These are phyloP conservation scores for Maudiozyma serrabonitensis DNA, from an alignment of 805 yeast species.

Conservation along the genomic window DNA sequence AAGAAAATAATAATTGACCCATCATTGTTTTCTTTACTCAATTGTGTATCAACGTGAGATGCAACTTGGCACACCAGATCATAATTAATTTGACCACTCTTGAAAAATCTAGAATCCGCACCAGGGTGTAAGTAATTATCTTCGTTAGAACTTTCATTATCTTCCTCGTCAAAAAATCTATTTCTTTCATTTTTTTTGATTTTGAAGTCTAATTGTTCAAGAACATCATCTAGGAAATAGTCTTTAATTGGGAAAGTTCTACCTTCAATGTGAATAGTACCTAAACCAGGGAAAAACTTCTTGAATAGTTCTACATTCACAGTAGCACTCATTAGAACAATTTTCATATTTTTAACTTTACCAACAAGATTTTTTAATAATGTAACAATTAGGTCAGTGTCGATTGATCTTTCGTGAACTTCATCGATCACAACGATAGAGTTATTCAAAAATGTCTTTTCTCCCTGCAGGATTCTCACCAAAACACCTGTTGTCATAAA, in stretches of 20 bases:
- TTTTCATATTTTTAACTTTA: slow-evolving; percentile 41
- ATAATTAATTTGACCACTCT: slow-evolving; percentile 61
- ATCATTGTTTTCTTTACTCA: slow-evolving; percentile 32
- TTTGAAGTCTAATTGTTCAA: slow-evolving; percentile 48
- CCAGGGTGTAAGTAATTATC: slow-evolving; percentile 43
- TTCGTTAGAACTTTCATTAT: slow-evolving; percentile 11
- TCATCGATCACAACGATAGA: slow-evolving; percentile 79
- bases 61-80: slow-evolving; percentile 57
- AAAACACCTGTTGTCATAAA: slow-evolving; percentile 92
- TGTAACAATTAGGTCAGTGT: slow-evolving; percentile 75
- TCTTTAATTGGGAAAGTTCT: slow-evolving; percentile 88
- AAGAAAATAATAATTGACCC: slow-evolving; percentile 81
- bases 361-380: slow-evolving; percentile 54
- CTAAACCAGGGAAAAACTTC: slow-evolving; percentile 49
- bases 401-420: slow-evolving; percentile 93
- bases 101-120: slow-evolving; percentile 58
- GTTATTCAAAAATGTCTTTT: slow-evolving; percentile 37
- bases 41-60: slow-evolving; percentile 39
- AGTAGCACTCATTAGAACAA: slow-evolving; percentile 90
- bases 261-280: slow-evolving; percentile 80
- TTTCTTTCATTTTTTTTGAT: slow-evolving; percentile 28
- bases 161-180: slow-evolving; percentile 14
- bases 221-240: slow-evolving; percentile 56
- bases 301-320: slow-evolving; percentile 63
- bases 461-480: slow-evolving; percentile 65